Conservation (phyloP, 2,329 filamentous ascomycete species). For the Hypoxylon sp. region DNA sequence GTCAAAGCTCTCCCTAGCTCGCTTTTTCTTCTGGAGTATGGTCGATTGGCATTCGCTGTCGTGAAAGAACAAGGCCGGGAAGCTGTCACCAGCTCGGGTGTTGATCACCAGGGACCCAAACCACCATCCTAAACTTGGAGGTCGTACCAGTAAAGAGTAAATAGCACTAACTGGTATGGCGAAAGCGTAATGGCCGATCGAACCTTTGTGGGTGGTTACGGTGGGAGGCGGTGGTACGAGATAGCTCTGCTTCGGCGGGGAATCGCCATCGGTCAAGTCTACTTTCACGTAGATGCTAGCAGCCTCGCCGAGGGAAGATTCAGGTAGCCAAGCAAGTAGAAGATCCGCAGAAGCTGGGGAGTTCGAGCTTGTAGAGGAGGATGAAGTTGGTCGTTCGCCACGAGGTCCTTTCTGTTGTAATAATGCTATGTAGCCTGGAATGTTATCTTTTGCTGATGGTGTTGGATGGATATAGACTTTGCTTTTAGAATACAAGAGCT, state of each 20-base stretch:
- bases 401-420: slow-evolving; percentile 84
- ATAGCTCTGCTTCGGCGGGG: slow-evolving; percentile 86
- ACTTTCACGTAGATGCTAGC: slow-evolving; percentile 95
- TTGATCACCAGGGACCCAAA: slow-evolving; percentile 97
- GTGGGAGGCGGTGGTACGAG: slow-evolving; percentile 93
- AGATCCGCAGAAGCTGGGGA: slow-evolving; percentile 76
- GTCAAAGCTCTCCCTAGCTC: slow-evolving; percentile 87
- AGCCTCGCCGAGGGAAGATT: slow-evolving; percentile 87
- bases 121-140: slow-evolving; percentile 98
- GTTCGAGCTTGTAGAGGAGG: slow-evolving; percentile 59
- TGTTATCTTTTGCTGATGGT: slow-evolving; percentile 94
- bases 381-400: slow-evolving; percentile 60
- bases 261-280: slow-evolving; percentile 85
- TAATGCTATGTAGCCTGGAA: slow-evolving; percentile 91
- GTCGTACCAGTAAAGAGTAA: slow-evolving; percentile 90
- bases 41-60: slow-evolving; percentile 97
- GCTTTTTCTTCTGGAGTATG: slow-evolving; percentile 91
- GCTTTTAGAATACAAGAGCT: slow-evolving; percentile 95
- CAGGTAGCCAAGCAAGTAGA: slow-evolving; percentile 93
- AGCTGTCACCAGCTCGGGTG: slow-evolving; percentile 88
- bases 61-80: slow-evolving; percentile 97
- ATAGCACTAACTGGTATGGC: slow-evolving; percentile 91
- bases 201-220: slow-evolving; percentile 79
- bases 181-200: slow-evolving; percentile 88
- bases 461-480: slow-evolving; percentile 99